Evolutionary conservation across 257 asterid species (phyloP).

Genomic region (Nicotiana tomentosiformis): DNA sequence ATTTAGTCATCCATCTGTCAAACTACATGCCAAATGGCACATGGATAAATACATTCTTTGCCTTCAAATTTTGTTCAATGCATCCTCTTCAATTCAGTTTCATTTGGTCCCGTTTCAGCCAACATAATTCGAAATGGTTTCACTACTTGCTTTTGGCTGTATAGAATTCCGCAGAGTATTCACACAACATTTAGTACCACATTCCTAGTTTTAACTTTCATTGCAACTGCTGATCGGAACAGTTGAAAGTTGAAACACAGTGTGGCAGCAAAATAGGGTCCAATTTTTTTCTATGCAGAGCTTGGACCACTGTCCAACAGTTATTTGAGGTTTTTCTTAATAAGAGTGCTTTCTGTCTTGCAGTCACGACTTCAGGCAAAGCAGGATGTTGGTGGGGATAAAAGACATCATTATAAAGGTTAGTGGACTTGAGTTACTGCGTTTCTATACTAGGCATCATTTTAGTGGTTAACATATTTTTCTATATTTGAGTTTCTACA

Average conservation of each 20-base stretch:
- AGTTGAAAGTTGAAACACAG: slow-evolving; percentile 1
- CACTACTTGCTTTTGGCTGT: background rate
- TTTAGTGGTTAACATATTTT: background rate
- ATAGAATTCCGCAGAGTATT: background rate
- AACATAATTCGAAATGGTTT: background rate
- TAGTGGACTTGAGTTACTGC: background rate
- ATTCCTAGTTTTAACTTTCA: background rate
- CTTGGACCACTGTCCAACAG: background rate
- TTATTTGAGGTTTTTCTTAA: background rate
- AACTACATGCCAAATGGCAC: background rate
- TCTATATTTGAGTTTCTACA: background rate
- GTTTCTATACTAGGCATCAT: background rate
- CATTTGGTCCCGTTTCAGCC: background rate
- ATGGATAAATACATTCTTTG: background rate
- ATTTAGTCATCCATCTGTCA: background rate
- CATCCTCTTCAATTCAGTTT: background rate
- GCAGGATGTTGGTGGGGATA: slow-evolving; percentile 59
- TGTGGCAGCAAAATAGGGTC: slow-evolving; percentile 1
- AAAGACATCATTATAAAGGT: slow-evolving; percentile 80
- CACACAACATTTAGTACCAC: background rate
- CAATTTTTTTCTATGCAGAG: background rate
- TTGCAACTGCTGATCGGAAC: background rate
- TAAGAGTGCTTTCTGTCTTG: slow-evolving; percentile 15
- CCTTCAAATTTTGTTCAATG: background rate
- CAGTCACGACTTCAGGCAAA: slow-evolving; percentile 98